Evolutionary conservation across 257 asterid genomes (phyloP), one percentile per base, ranked within the genome.

Genomic region (Solanum microdontum): DNA sequence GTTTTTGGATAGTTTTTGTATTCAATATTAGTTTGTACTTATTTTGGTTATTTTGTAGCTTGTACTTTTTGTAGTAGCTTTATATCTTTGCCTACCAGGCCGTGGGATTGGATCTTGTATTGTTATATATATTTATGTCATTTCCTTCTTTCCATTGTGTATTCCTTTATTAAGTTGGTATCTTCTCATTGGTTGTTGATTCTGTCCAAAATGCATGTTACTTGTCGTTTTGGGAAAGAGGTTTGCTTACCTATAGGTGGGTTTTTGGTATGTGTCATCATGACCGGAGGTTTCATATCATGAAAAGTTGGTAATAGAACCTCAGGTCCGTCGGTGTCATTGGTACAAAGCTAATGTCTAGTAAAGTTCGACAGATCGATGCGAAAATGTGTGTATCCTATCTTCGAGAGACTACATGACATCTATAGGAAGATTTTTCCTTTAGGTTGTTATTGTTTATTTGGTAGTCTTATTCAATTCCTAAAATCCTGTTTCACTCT

Each of bases 301-400:
- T 17, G 64, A 17, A 15, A 51, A 15, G 8, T 51, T 51, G 62
- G 23, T 51, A 51, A 51, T 51, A 51, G 9, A 51, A 3, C 23
- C 62, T 0, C 8, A 51, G 1, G 23, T 51, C 3, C 0, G 62
- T 51, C 8, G 8, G 9, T 15, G 8, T 51, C 62, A 0, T 15
- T 51, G 8, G 21, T 51, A 51, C 62, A 51, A 51, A 51, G 1
- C 9, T 51, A 51, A 51, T 51, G 62, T 51, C 23, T 51, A 15
- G 23, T 51, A 51, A 51, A 51, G 23, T 51, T 6, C 23, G 3
- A 51, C 0, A 51, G 3, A 17, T 51, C 62, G 1, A 3, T 17
- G 23, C 0, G 23, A 51, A 51, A 15, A 51, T 0, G 3, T 51
- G 19, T 51, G 8, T 51, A 51, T 51, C 62, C 23, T 15, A 51